A percentile compares a stretch with the other conserved stretches of the same genome.
Evolutionary conservation across 2,329 filamentous ascomycete genomes (phyloP).

Genomic region (Coniosporium tulheliwenetii): DNA sequence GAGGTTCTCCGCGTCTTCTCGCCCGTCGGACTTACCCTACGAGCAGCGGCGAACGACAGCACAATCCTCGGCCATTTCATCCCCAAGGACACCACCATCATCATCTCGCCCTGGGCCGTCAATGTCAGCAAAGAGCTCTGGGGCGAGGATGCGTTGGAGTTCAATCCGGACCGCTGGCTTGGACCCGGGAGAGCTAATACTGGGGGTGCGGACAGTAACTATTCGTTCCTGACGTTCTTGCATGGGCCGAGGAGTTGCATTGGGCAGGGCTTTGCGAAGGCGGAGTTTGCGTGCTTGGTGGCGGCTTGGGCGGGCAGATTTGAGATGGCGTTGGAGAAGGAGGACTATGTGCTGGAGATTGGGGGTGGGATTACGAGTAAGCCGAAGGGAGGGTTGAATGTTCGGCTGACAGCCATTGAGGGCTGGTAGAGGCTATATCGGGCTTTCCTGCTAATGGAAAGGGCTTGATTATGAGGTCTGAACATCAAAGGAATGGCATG

Average conservation of each 20-base stretch:
- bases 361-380: slow-evolving; percentile 55
- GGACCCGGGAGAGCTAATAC: slow-evolving; percentile 36
- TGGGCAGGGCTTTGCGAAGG: slow-evolving; percentile 62
- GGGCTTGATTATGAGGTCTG: no score
- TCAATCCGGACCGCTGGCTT: slow-evolving; percentile 69
- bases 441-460: no score
- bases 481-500: no score
- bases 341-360: slow-evolving; percentile 44
- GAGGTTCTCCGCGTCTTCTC: slow-evolving; percentile 61
- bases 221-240: slow-evolving; percentile 65
- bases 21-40: slow-evolving; percentile 56
- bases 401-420: slow-evolving; percentile 50
- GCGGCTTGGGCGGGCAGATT: slow-evolving; percentile 66
- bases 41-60: slow-evolving; percentile 49
- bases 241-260: slow-evolving; percentile 81
- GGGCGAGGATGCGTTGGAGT: slow-evolving; percentile 59
- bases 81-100: slow-evolving; percentile 53
- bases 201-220: slow-evolving; percentile 63
- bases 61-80: slow-evolving; percentile 49
- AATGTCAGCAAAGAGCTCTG: slow-evolving; percentile 57
- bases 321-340: slow-evolving; percentile 50
- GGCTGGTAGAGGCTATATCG: slow-evolving; percentile 36
- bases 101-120: slow-evolving; percentile 48
- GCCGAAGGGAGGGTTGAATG: slow-evolving; percentile 56
- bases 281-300: slow-evolving; percentile 72